phyloP scores from a whole-genome alignment of 2,329 filamentous ascomycete species.

The Epichloe amarillans region DNA sequence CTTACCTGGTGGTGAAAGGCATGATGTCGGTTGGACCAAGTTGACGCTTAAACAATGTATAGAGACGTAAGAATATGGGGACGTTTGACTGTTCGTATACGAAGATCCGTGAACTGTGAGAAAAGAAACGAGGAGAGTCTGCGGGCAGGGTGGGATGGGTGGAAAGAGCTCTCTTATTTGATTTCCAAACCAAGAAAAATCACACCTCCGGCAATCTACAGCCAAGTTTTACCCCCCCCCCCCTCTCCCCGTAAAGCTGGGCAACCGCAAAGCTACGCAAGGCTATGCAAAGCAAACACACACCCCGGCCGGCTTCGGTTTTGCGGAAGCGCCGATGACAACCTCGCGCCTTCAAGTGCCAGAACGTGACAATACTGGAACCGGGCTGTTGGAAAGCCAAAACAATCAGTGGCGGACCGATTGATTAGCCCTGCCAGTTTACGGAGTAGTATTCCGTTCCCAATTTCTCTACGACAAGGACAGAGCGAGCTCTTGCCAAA shows the following conservation, averaged over 20 bases:
- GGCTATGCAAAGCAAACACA: background rate
- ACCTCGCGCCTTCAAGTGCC: background rate
- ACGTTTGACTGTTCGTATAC: background rate
- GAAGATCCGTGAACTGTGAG: background rate
- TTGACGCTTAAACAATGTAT: background rate
- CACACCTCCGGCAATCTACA: background rate
- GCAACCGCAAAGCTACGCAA: background rate
- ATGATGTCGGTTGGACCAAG: conserved; percentile 25
- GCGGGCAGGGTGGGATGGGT: background rate
- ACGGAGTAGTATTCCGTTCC: background rate
- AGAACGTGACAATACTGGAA: background rate
- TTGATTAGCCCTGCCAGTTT: background rate
- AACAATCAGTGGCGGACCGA: background rate
- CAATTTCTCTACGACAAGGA: background rate
- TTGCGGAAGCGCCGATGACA: background rate
- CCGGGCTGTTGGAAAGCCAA: background rate
- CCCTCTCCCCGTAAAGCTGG: background rate
- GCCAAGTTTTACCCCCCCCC: background rate
- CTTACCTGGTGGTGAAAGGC: conserved; percentile 47
- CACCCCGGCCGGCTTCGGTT: background rate
- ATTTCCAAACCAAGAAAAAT: background rate
- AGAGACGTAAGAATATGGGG: background rate
- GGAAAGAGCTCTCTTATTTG: background rate
- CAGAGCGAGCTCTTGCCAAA: background rate
- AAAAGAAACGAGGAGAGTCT: background rate